Evolutionary conservation across 129 eudicot genomes (phyloP), one percentile per base, ranked within the genome.

Genomic region (Scalesia atractyloides): DNA sequence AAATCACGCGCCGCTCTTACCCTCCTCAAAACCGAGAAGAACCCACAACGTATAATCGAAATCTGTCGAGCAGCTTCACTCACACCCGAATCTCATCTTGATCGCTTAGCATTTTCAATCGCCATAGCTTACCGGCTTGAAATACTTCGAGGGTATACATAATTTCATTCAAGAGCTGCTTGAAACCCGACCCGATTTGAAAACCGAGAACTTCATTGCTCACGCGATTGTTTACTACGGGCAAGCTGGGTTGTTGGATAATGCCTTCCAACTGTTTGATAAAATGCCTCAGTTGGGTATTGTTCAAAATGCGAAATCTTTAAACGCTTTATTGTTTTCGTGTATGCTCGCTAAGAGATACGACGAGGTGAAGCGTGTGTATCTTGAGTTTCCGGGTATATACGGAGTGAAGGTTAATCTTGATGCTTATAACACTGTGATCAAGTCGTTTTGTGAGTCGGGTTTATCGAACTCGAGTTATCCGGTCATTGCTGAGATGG

Each of bases 1-100:
- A 83, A 87, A 61, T 72, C 93, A 15, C 85, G 86, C 16, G 76
- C 84, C 68, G 90, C 94, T 1, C 81, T 87, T 51, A 41, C 81
- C 4, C 87, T 87, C 77, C 77, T 87, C 76, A 79, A 69, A 33
- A 49, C 80, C 44, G 91, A 87, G 54, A 73, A 64, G 5, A 83
- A 90, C 87, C 96, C 96, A 0, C 78, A 82, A 53, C 82, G 83
- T 30, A 81, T 90, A 69, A 74, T 85, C 77, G 83, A 85, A 4
- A 83, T 87, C 82, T 90, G 87, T 80, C 83, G 87, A 11, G 84
- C 91, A 33, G 88, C 96, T 34, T 68, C 90, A 22, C 84, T 90
- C 7, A 83, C 91, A 26, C 91, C 97, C 4, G 86, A 79, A 0
- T 74, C 83, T 14, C 91, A 84, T 46, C 83, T 83, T 74, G 91